phyloP scores from a whole-genome alignment of 345 rosid species.

The Ailanthus altissimus region DNA sequence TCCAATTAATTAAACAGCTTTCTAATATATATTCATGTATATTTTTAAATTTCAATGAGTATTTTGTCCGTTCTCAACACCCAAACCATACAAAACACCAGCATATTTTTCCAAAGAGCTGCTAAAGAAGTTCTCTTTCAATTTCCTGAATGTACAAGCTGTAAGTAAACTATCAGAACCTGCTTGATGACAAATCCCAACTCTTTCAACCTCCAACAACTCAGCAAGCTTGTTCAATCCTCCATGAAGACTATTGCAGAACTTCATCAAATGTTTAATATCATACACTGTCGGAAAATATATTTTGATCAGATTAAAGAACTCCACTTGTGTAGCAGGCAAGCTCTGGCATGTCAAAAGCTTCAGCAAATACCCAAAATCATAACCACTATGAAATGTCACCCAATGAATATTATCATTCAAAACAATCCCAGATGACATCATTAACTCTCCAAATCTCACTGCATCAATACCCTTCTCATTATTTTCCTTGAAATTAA shows the following conservation, averaged over 20 bases:
- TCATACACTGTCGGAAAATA: slow-evolving; percentile 80
- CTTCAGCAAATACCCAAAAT: slow-evolving; percentile 87
- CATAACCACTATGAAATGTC: slow-evolving; percentile 94
- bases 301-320: slow-evolving; percentile 63
- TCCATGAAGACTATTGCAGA: slow-evolving; percentile 84
- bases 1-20: slow-evolving; percentile 17
- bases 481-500: slow-evolving; percentile 62
- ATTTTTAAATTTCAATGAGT: slow-evolving; percentile 24
- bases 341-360: slow-evolving; percentile 66
- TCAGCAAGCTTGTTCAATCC: slow-evolving; percentile 88
- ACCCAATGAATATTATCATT: slow-evolving; percentile 83
- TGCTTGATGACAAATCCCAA: slow-evolving; percentile 86
- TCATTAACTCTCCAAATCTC: slow-evolving; percentile 73
- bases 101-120: slow-evolving; percentile 73
- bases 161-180: slow-evolving; percentile 96
- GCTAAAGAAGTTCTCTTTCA: slow-evolving; percentile 77
- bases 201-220: slow-evolving; percentile 79
- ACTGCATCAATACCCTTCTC: slow-evolving; percentile 63
- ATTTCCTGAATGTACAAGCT: slow-evolving; percentile 76
- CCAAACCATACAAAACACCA: slow-evolving; percentile 92
- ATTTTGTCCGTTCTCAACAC: slow-evolving; percentile 71
- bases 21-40: slow-evolving; percentile 1
- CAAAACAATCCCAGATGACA: slow-evolving; percentile 87
- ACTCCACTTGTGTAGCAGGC: slow-evolving; percentile 59
- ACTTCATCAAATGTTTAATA: slow-evolving; percentile 87